These are phyloP conservation scores for Stromatinia cepivora DNA, from an alignment of 2,329 filamentous ascomycete genomes.

Conservation along the genomic window DNA sequence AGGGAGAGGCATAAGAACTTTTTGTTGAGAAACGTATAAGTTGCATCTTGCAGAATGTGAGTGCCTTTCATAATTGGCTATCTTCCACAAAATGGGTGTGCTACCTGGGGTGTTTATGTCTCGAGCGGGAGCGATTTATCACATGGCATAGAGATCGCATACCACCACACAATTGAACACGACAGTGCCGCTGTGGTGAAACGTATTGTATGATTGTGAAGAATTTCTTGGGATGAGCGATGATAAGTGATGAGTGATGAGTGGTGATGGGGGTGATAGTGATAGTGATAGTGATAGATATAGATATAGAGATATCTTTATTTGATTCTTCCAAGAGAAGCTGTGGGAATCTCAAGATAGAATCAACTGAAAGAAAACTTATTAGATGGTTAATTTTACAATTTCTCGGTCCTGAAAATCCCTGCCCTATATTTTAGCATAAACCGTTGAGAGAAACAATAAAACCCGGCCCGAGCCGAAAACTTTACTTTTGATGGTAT, in stretches of 20 bases:
- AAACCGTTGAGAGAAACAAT: constrained; percentile 16
- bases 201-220: constrained; percentile 1
- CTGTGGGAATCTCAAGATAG: neutral
- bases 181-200: constrained; percentile 23
- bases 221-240: constrained; percentile 10
- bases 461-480: constrained; percentile 17
- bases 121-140: constrained; percentile 23
- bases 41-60: constrained; percentile 3
- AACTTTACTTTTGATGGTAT: constrained; percentile 5
- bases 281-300: neutral
- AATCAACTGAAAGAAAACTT: neutral
- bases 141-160: constrained; percentile 26
- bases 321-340: neutral
- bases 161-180: constrained; percentile 19
- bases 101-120: constrained; percentile 18
- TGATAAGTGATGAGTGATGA: too few species aligned
- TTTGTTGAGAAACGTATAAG: constrained; percentile 13
- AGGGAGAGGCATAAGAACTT: neutral
- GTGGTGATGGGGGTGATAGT: too few species aligned
- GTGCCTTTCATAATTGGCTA: neutral
- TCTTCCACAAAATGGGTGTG: constrained; percentile 9
- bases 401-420: neutral
- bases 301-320: neutral
- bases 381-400: neutral
- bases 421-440: neutral